Conservation (phyloP, 1,284 basidiomycete genomes). For the Pascua guehoae region DNA sequence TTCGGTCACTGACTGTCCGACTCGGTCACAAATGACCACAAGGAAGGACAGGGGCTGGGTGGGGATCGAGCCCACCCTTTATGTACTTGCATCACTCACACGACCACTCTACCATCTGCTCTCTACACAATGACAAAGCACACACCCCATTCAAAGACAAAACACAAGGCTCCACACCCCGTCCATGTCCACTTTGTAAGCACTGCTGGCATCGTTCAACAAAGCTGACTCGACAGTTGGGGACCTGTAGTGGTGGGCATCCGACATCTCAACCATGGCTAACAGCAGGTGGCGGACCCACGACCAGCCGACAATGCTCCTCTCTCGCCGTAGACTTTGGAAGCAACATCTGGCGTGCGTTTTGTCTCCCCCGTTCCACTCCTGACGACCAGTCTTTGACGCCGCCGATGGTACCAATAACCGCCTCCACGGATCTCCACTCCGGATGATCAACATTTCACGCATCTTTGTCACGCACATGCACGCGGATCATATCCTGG, state of each 20-base stretch:
- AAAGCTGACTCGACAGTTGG: conserved; percentile 30
- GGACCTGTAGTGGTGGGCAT: conserved; percentile 46
- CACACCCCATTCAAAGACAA: not conserved
- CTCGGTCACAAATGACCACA: too few species aligned
- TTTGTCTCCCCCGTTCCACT: not conserved
- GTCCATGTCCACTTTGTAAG: conserved; percentile 43
- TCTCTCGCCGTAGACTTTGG: conserved; percentile 49
- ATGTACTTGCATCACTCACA: too few species aligned
- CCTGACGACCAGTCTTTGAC: conserved; percentile 65
- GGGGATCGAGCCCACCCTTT: too few species aligned
- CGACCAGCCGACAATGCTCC: conserved; percentile 44
- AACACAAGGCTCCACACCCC: conserved; percentile 17
- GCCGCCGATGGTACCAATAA: conserved; percentile 84
- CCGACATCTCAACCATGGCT: not conserved
- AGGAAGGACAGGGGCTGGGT: too few species aligned
- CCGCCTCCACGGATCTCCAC: conserved; percentile 64
- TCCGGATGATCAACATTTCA: conserved; percentile 59
- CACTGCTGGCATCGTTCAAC: not conserved
- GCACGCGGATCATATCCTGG: conserved; percentile 83
- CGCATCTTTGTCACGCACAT: conserved; percentile 86
- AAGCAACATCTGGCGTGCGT: conserved; percentile 48
- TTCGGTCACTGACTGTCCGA: too few species aligned
- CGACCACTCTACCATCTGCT: too few species aligned
- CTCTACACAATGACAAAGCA: too few species aligned
- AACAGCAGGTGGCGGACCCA: conserved; percentile 45